Conservation (phyloP, 225 moss, liverwort and hornwort genomes). For the Polytrichum commune region DNA sequence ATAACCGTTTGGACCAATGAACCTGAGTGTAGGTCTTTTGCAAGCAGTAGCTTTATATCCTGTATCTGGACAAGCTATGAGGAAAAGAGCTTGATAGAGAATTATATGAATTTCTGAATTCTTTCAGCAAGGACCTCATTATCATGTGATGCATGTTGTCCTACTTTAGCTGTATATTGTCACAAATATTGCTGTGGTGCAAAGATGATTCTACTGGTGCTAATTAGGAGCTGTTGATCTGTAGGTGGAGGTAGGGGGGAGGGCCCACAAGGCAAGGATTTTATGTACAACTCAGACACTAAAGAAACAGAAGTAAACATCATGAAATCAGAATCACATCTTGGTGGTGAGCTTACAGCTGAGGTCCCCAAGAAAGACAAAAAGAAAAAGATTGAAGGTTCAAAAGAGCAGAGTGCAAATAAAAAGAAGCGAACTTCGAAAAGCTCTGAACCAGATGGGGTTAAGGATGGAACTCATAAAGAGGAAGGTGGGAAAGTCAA, state of each 20-base stretch:
- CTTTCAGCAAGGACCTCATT: conserved; percentile 12
- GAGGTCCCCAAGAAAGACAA: conserved; percentile 33
- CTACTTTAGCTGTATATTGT: no score
- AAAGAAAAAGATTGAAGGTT: conserved; percentile 50
- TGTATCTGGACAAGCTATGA: background rate
- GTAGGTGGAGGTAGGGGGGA: conserved; percentile 36
- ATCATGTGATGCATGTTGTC: no score
- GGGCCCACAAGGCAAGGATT: conserved; percentile 10
- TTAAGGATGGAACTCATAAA: conserved; percentile 1
- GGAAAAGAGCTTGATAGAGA: background rate
- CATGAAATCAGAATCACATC: conserved; percentile 18
- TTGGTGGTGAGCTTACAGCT: conserved; percentile 18
- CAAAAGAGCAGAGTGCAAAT: conserved; percentile 37
- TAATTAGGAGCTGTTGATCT: background rate
- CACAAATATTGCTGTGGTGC: no score
- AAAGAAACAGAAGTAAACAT: conserved; percentile 27
- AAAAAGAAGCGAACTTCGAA: conserved; percentile 44
- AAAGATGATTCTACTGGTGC: background rate
- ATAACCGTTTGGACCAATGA: no score
- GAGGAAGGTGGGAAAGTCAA: conserved; percentile 22
- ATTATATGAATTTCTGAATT: conserved; percentile 5
- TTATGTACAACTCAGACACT: conserved; percentile 14
- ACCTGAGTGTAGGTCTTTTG: no score
- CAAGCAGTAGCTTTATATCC: conserved; percentile 10
- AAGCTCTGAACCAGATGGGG: conserved; percentile 22